Evolutionary conservation across 2,329 filamentous ascomycete genomes (phyloP).

Genomic region (Fusarium dimerum): DNA sequence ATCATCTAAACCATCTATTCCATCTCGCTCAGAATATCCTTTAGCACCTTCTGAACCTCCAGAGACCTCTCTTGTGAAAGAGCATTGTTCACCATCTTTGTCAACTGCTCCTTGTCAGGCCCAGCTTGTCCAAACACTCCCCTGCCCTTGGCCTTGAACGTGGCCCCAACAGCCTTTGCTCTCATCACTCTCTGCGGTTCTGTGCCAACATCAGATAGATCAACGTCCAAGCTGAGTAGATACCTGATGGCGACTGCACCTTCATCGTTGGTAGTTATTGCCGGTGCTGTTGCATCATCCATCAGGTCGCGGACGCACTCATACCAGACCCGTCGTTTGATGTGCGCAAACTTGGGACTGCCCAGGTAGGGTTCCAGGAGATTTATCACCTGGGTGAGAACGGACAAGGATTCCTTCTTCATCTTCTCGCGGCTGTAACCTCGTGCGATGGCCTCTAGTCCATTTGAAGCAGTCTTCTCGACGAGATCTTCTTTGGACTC

Average conservation of each 20-base stretch:
- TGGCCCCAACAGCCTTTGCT: conserved; percentile 46
- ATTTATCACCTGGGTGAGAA: conserved; percentile 43
- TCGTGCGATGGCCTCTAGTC: conserved; percentile 50
- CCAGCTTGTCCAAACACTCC: conserved; percentile 42
- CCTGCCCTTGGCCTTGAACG: conserved; percentile 43
- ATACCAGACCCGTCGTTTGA: conserved; percentile 56
- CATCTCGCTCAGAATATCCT: conserved; percentile 36
- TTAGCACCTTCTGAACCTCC: conserved; percentile 48
- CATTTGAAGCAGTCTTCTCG: conserved; percentile 48
- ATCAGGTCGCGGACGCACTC: conserved; percentile 49
- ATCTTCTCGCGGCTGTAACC: conserved; percentile 49
- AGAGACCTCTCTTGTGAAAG: conserved; percentile 43
- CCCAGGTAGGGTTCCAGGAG: conserved; percentile 44
- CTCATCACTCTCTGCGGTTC: conserved; percentile 53
- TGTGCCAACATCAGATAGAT: conserved; percentile 47
- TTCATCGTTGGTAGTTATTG: conserved; percentile 19
- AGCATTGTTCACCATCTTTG: conserved; percentile 36
- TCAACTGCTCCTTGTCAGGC: conserved; percentile 32
- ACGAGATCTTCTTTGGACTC: conserved; percentile 51
- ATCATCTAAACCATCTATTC: conserved; percentile 5
- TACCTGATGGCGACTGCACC: conserved; percentile 36
- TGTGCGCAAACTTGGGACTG: conserved; percentile 39
- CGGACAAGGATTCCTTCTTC: conserved; percentile 35
- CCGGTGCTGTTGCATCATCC: conserved; percentile 37
- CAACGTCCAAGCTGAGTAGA: conserved; percentile 49